Base-by-base conservation (phyloP, 805 yeast species). In the Suhomyces prunicola region DNA sequence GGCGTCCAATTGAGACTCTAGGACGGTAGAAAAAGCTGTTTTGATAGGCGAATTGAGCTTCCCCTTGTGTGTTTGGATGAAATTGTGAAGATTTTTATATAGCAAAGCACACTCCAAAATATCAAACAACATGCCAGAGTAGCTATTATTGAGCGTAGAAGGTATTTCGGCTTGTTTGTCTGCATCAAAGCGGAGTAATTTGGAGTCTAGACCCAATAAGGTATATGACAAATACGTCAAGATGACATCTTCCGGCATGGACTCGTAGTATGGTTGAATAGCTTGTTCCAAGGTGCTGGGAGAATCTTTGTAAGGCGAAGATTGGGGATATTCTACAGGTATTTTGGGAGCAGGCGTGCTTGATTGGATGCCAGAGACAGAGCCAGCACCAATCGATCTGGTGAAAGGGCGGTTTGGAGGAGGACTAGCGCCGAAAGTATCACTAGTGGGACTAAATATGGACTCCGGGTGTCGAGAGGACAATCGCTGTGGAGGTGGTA, bases 91-190 rank as follows among this genome's bases (percentile, higher is more conserved):
- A 44, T 72, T 66, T 49, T 78, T 77, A 67, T 81, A 89, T 2
- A 90, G 69, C 33, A 91, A 68, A 0, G 89, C 93, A 1, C 90
- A 87, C 65, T 91, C 97, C 41, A 86, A 71, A 1, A 88, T 69
- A 26, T 76, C 66, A 52, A 78, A 82, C 31, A 89, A 65, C 26
- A 84, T 60, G 0, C 84, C 84, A 45, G 85, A 76, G 23, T 80
- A 72, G 5, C 90, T 80, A 54, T 78, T 79, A 24, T 84, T 80
- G 13, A 87, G 66, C 44, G 74, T 73, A 1, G 66, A 55, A 1
- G 94, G 92, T 3, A 88, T 62, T 5, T 57, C 63, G 22, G 72
- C 61, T 40, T 58, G 63, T n/a, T 69, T 69, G 6, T 63, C 60
- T 15, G 66, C 65, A 5, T 52, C 42, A 52, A 83, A 74, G 0